phyloP scores from a whole-genome alignment of 2,329 filamentous ascomycete genomes.

The Aspergillus spinulosporus region DNA sequence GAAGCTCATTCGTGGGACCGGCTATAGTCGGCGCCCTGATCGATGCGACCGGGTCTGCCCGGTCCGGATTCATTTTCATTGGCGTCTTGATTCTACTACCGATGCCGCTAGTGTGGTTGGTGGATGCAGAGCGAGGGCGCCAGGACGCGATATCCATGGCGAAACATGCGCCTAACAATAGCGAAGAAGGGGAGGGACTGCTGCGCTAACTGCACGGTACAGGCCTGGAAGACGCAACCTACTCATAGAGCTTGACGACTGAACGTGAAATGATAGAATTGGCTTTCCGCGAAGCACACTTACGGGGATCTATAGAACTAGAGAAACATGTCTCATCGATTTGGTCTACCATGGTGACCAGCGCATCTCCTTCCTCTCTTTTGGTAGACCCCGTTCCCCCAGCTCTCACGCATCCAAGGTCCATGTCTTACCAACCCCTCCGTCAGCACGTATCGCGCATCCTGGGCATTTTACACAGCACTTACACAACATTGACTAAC shows the following conservation, averaged over 20 bases:
- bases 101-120: conserved; percentile 75
- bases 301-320: no score
- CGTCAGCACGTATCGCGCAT: not conserved
- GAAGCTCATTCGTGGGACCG: conserved; percentile 83
- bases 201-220: conserved; percentile 7
- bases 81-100: conserved; percentile 77
- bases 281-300: not conserved
- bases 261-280: not conserved
- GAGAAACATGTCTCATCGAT: no score
- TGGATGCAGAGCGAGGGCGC: conserved; percentile 49
- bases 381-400: not conserved
- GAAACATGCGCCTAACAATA: conserved; percentile 20
- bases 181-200: conserved; percentile 33
- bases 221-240: not conserved
- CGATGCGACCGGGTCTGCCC: conserved; percentile 71
- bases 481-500: not conserved
- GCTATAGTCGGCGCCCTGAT: conserved; percentile 87
- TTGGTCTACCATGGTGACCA: no score
- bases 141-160: conserved; percentile 36
- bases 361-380: not conserved
- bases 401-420: not conserved
- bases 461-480: not conserved
- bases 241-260: not conserved
- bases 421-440: not conserved
- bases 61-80: conserved; percentile 85